Percentiles rank a stretch among this genome's conserved stretches.
Conservation (phyloP, 768 basidiomycete genomes). For the Tylopilus balloui region DNA sequence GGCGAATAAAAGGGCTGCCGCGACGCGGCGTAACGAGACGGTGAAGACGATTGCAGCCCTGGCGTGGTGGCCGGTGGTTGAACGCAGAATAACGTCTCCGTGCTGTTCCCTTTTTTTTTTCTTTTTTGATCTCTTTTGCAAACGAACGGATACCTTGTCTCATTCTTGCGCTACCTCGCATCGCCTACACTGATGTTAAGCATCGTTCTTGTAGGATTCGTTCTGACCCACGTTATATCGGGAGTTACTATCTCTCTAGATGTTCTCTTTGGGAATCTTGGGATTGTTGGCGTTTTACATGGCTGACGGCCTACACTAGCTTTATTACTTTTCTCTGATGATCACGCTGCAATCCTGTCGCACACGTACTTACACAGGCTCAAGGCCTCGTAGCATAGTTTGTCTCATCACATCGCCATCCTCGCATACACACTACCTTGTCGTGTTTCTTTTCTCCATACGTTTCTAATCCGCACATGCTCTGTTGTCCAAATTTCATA, state of each 20-base stretch:
- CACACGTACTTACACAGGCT: conserved; percentile 32
- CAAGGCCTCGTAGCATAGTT: conserved; percentile 32
- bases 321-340: conserved; percentile 13
- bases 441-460: conserved; percentile 15
- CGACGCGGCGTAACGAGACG: conserved; percentile 36
- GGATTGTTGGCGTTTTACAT: conserved; percentile 19
- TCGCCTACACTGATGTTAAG: conserved; percentile 21
- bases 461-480: conserved; percentile 18
- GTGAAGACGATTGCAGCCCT: conserved; percentile 9
- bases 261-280: conserved; percentile 13
- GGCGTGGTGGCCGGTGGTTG: conserved; percentile 13
- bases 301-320: conserved; percentile 29
- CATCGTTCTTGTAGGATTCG: conserved; percentile 15
- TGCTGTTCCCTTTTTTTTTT: conserved; percentile 3
- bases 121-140: no score
- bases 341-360: conserved; percentile 13
- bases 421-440: conserved; percentile 19
- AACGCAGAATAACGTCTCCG: conserved; percentile 7
- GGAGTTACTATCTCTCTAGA: conserved; percentile 13
- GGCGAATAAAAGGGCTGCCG: conserved; percentile 55
- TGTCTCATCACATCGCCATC: conserved; percentile 17
- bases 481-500: conserved; percentile 7
- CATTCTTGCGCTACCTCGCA: conserved; percentile 20
- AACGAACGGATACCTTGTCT: conserved; percentile 7
- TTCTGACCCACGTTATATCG: conserved; percentile 2